Percentiles rank a stretch among this genome's conserved stretches.
Evolutionary conservation across 2,329 filamentous ascomycete genomes (phyloP).

Genomic region (Orbilia blumenaviensis): DNA sequence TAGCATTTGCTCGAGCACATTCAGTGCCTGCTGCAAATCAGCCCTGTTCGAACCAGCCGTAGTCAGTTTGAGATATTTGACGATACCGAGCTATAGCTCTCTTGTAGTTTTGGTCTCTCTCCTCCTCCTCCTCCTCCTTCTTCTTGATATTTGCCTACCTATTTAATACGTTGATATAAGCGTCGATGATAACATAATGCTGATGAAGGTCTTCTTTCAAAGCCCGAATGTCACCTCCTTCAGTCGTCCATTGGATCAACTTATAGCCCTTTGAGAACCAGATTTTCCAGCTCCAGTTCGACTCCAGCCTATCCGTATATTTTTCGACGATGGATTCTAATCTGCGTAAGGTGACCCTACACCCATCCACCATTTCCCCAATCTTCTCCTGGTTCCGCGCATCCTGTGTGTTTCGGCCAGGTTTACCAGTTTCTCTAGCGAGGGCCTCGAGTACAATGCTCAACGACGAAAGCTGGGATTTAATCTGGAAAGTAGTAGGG

Average conservation of each 20-base stretch:
- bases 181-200: constrained; percentile 46
- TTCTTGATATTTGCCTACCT: constrained; percentile 2
- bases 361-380: constrained; percentile 50
- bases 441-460: constrained; percentile 41
- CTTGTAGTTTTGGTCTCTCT: too few species aligned
- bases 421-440: constrained; percentile 38
- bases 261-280: constrained; percentile 53
- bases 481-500: constrained; percentile 6
- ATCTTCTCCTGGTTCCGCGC: constrained; percentile 38
- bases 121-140: too few species aligned
- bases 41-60: neutral
- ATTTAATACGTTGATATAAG: constrained; percentile 49
- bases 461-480: constrained; percentile 45
- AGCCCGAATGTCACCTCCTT: constrained; percentile 42
- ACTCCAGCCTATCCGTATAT: constrained; percentile 51
- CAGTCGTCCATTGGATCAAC: constrained; percentile 46
- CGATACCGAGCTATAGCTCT: too few species aligned
- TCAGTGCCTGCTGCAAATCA: constrained; percentile 44
- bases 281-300: constrained; percentile 52
- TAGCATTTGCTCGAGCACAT: constrained; percentile 42
- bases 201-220: constrained; percentile 44
- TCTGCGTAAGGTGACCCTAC: constrained; percentile 29
- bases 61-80: neutral
- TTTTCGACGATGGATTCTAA: constrained; percentile 51
- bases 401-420: constrained; percentile 39